Percentiles rank a stretch among this genome's conserved stretches.
These are phyloP conservation scores for Aspergillus ruber DNA, from an alignment of 2,329 filamentous ascomycete species.

Conservation along the genomic window DNA sequence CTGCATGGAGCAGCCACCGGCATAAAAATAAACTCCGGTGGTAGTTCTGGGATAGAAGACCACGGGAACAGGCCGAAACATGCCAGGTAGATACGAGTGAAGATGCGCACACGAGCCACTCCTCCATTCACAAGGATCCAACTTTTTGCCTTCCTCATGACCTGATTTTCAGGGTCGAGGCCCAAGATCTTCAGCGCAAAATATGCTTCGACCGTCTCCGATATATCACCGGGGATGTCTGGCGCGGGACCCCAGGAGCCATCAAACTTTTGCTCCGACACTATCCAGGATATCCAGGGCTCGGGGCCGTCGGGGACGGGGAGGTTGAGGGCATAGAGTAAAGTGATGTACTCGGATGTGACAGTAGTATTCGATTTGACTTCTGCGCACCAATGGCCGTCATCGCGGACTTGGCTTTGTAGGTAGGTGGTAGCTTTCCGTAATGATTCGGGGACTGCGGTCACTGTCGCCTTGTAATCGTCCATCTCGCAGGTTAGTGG, in stretches of 20 bases:
- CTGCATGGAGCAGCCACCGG: constrained; percentile 21
- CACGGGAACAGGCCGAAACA: constrained; percentile 31
- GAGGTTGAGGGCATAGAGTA: constrained; percentile 16
- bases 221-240: constrained; percentile 15
- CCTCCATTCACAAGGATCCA: constrained; percentile 23
- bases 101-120: constrained; percentile 23
- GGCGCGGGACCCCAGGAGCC: constrained; percentile 28
- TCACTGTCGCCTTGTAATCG: background rate
- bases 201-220: constrained; percentile 28
- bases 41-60: constrained; percentile 25
- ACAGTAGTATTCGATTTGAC: constrained; percentile 14
- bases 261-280: constrained; percentile 20
- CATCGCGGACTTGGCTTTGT: background rate
- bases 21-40: constrained; percentile 28
- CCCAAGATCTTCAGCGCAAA: constrained; percentile 30
- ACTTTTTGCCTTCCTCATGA: constrained; percentile 11
- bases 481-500: background rate
- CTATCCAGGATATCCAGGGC: constrained; percentile 6
- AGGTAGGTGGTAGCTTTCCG: background rate
- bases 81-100: constrained; percentile 25
- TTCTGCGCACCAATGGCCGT: constrained; percentile 23
- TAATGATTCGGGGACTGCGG: background rate
- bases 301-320: constrained; percentile 9
- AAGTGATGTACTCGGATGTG: constrained; percentile 23
- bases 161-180: constrained; percentile 4